These are phyloP conservation scores for Hypoxylon sp. DNA, from an alignment of 2,329 filamentous ascomycete genomes.

Conservation along the genomic window DNA sequence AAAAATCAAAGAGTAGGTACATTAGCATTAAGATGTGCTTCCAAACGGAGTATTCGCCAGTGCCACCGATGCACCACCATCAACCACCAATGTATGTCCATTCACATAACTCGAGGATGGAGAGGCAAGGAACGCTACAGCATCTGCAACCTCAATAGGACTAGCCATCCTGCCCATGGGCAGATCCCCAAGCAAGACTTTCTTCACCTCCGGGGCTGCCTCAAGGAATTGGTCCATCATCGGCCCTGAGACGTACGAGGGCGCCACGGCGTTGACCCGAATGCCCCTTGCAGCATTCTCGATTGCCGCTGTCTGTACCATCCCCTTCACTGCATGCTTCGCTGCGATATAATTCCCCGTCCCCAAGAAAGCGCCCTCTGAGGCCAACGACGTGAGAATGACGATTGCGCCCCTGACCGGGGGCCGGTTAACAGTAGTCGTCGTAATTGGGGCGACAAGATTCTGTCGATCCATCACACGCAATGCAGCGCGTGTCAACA, in stretches of 20 bases:
- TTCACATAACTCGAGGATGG: constrained; percentile 45
- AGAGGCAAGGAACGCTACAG: constrained; percentile 43
- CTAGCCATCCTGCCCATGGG: constrained; percentile 36
- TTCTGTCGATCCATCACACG: constrained; percentile 42
- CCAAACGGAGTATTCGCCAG: constrained; percentile 40
- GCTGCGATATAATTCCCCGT: constrained; percentile 41
- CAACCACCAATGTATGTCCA: constrained; percentile 44
- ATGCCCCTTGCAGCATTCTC: constrained; percentile 41
- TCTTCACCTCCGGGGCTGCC: constrained; percentile 38
- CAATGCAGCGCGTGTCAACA: constrained; percentile 42
- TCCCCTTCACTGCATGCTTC: constrained; percentile 45
- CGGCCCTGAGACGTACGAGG: constrained; percentile 42
- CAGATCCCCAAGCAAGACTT: constrained; percentile 40
- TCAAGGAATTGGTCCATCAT: constrained; percentile 42
- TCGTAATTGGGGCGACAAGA: constrained; percentile 3
- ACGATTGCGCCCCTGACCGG: constrained; percentile 37
- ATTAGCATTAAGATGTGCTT: not conserved
- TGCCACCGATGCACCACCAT: constrained; percentile 40
- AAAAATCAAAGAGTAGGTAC: too few species aligned
- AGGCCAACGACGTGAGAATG: constrained; percentile 43
- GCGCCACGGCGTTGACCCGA: constrained; percentile 43
- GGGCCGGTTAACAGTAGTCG: not conserved
- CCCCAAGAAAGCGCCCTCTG: constrained; percentile 41
- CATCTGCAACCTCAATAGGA: constrained; percentile 41
- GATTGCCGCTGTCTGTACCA: constrained; percentile 44